phyloP scores from a whole-genome alignment of 257 asterid species.

The Salvia rosmarinus region DNA sequence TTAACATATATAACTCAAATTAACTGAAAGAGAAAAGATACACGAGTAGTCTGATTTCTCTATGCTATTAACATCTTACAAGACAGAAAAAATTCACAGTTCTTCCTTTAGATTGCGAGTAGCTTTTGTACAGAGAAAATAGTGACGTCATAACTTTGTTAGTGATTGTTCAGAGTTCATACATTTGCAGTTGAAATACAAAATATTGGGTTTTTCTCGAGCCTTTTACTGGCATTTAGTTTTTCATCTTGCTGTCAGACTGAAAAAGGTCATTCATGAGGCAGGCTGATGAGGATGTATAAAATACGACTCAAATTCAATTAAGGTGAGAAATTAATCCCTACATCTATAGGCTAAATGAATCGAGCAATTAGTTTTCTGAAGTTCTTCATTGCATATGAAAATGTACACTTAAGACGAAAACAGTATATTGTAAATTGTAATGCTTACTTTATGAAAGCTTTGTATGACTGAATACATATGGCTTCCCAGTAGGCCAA shows the following conservation, averaged over 20 bases:
- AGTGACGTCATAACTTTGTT: too few species aligned
- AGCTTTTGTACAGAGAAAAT: too few species aligned
- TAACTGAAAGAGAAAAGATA: too few species aligned
- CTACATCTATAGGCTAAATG: not conserved
- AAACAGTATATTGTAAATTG: conserved; percentile 6
- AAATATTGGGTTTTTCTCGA: not conserved
- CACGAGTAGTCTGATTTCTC: too few species aligned
- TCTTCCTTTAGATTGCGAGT: too few species aligned
- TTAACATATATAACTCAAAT: too few species aligned
- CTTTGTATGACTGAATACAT: conserved; percentile 3
- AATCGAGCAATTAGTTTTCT: conserved; percentile 9
- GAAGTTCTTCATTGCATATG: conserved; percentile 18
- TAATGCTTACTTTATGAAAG: conserved; percentile 34
- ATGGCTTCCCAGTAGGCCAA: conserved; percentile 34
- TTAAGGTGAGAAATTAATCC: not conserved
- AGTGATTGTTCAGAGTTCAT: not conserved
- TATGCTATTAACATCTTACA: too few species aligned
- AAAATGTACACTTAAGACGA: conserved; percentile 16
- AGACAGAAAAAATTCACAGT: too few species aligned
- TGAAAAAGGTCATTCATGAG: conserved; percentile 8
- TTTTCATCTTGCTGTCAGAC: conserved; percentile 4
- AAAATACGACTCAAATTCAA: not conserved
- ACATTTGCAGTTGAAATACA: not conserved
- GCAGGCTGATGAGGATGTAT: not conserved
- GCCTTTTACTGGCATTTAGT: not conserved